Evolutionary conservation across 805 yeast species (phyloP).

Genomic region (Ogataea nitratoaversa): DNA sequence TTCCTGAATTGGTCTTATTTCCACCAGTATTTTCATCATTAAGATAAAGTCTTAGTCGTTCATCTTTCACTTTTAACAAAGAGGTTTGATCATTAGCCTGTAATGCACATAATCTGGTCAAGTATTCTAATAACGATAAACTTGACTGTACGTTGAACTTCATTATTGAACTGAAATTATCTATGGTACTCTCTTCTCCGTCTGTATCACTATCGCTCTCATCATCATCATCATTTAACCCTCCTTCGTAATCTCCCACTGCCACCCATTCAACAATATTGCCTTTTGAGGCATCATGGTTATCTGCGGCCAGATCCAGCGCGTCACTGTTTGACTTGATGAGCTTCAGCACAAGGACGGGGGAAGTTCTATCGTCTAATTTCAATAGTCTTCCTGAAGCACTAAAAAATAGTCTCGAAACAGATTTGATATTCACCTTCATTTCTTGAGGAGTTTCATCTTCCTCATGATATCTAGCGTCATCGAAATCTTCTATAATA

Average conservation of each 20-base stretch:
- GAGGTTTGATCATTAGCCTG: slow-evolving; percentile 57
- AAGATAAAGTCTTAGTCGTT: slow-evolving; percentile 55
- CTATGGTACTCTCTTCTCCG: slow-evolving; percentile 18
- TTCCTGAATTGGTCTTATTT: background rate
- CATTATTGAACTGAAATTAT: too few relatives aligned
- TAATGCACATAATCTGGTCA: slow-evolving; percentile 53
- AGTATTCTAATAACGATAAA: slow-evolving; percentile 60
- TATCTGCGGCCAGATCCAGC: background rate
- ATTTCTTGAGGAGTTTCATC: slow-evolving; percentile 39
- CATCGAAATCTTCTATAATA: slow-evolving; percentile 58
- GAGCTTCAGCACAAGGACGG: slow-evolving; percentile 63
- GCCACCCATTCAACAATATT: slow-evolving; percentile 46
- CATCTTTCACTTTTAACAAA: slow-evolving; percentile 57
- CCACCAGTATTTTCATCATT: slow-evolving; percentile 45
- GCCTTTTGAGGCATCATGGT: background rate
- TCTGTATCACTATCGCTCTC: slow-evolving; percentile 26
- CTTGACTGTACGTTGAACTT: slow-evolving; percentile 17
- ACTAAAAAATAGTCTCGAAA: slow-evolving; percentile 57
- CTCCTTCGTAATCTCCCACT: slow-evolving; percentile 38
- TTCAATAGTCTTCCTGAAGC: slow-evolving; percentile 65
- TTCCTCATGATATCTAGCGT: slow-evolving; percentile 67
- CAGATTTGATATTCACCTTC: slow-evolving; percentile 34
- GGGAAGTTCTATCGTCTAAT: slow-evolving; percentile 56
- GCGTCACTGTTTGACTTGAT: slow-evolving; percentile 17
- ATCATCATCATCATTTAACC: slow-evolving; percentile 11